Evolutionary conservation across 2,329 filamentous ascomycete species (phyloP).

Genomic region (Rhexocercosporidium sp.): DNA sequence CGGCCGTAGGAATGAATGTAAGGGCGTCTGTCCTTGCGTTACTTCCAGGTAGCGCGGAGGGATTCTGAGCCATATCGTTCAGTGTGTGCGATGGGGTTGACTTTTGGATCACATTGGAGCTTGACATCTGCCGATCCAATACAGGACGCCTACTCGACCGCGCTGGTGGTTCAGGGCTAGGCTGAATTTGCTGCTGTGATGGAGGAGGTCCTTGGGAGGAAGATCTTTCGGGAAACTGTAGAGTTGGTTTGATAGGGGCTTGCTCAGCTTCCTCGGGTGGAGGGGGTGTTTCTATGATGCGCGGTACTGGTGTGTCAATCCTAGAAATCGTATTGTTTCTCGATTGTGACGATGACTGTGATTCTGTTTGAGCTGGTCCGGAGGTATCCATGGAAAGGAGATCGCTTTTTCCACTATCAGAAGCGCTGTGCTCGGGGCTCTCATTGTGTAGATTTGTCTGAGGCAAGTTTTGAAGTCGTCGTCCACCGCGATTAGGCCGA

Average conservation of each 20-base stretch:
- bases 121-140: conserved; percentile 42
- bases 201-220: conserved; percentile 54
- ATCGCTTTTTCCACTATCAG: conserved; percentile 29
- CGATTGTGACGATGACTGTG: conserved; percentile 39
- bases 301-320: conserved; percentile 51
- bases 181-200: conserved; percentile 26
- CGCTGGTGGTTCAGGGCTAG: conserved; percentile 53
- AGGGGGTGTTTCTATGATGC: conserved; percentile 70
- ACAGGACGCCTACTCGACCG: conserved; percentile 51
- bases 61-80: conserved; percentile 68
- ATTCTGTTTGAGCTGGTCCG: conserved; percentile 11
- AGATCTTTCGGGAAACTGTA: conserved; percentile 57
- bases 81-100: conserved; percentile 29
- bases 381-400: conserved; percentile 1
- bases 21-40: conserved; percentile 76
- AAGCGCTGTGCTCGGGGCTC: conserved; percentile 17
- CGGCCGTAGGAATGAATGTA: conserved; percentile 80
- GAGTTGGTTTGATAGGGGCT: conserved; percentile 20
- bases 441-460: conserved; percentile 23
- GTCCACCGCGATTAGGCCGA: conserved; percentile 50
- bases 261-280: conserved; percentile 35
- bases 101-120: conserved; percentile 34
- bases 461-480: conserved; percentile 35
- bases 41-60: conserved; percentile 73
- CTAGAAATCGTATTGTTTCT: conserved; percentile 38